Conservation (phyloP, 805 yeast genomes). For the Kuraishia borneana region DNA sequence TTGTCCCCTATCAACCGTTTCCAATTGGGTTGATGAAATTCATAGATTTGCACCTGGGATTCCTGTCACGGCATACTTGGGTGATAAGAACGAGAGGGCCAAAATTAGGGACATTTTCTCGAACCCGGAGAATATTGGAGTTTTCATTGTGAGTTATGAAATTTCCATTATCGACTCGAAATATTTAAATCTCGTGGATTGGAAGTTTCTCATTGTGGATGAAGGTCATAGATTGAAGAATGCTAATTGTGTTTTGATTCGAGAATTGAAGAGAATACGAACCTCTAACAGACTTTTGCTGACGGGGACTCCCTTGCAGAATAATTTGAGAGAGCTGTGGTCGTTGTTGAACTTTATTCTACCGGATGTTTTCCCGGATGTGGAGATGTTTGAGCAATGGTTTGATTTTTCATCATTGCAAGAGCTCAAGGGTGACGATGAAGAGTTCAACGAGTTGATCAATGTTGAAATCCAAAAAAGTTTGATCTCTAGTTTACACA, state of each 20-base stretch:
- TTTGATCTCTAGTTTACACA: constrained; percentile 68
- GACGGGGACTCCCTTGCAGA: constrained; percentile 96
- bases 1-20: constrained; percentile 76
- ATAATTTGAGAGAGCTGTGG: constrained; percentile 86
- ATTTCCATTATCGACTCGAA: constrained; percentile 59
- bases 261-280: constrained; percentile 54
- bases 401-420: constrained; percentile 68
- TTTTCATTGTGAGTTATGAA: constrained; percentile 78
- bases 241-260: constrained; percentile 64
- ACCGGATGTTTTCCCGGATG: constrained; percentile 88
- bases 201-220: constrained; percentile 87
- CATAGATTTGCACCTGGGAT: constrained; percentile 61
- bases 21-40: constrained; percentile 78
- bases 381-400: constrained; percentile 87
- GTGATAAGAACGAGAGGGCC: constrained; percentile 46
- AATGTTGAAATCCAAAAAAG: constrained; percentile 46
- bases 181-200: constrained; percentile 37
- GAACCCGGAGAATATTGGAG: constrained; percentile 21
- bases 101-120: constrained; percentile 21
- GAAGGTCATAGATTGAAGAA: constrained; percentile 94
- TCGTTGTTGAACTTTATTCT: constrained; percentile 79
- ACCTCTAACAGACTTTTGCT: constrained; percentile 66
- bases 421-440: constrained; percentile 18
- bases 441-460: constrained; percentile 34
- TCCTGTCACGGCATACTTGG: constrained; percentile 53